Conservation (phyloP, 2,329 filamentous ascomycete species). For the Westerdykella aurantiaca region DNA sequence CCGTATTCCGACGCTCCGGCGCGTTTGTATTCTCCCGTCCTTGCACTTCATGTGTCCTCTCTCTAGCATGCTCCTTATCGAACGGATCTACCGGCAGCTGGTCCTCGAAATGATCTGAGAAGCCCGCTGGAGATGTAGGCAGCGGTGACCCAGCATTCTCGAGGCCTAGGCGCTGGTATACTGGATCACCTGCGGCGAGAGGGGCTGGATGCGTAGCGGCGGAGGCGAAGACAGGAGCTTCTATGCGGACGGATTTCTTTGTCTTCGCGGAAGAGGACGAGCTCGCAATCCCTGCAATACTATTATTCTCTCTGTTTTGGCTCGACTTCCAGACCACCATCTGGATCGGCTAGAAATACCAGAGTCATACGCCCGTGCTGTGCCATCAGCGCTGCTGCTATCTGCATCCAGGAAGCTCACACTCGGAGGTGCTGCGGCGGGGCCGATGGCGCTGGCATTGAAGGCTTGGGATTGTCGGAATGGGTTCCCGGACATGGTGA, state of each 20-base stretch:
- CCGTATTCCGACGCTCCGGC: conserved; percentile 11
- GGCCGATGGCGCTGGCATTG: conserved; percentile 12
- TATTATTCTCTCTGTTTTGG: conserved; percentile 30
- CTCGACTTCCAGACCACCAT: background rate
- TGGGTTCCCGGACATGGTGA: conserved; percentile 38
- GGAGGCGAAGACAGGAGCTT: conserved; percentile 32
- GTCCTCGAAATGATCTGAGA: conserved; percentile 16
- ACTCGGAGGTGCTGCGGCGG: conserved; percentile 14
- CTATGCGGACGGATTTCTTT: conserved; percentile 58
- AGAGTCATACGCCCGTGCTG: conserved; percentile 18
- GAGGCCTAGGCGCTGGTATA: conserved; percentile 12
- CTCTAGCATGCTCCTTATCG: conserved; percentile 10
- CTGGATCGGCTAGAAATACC: conserved; percentile 21
- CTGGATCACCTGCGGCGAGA: conserved; percentile 16
- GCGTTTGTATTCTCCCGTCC: conserved; percentile 22
- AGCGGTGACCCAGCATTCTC: conserved; percentile 16
- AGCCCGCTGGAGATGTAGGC: conserved; percentile 12
- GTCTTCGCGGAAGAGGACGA: conserved; percentile 31
- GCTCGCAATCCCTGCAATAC: conserved; percentile 23
- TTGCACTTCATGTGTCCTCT: conserved; percentile 12
- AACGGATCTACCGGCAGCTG: conserved; percentile 9
- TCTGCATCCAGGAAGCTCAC: conserved; percentile 23
- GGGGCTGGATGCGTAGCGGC: conserved; percentile 31
- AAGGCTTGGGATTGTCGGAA: conserved; percentile 33
- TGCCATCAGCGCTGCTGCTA: conserved; percentile 18